These are phyloP conservation scores for Boletus rubescentipes DNA, from an alignment of 768 basidiomycete species.

Conservation along the genomic window DNA sequence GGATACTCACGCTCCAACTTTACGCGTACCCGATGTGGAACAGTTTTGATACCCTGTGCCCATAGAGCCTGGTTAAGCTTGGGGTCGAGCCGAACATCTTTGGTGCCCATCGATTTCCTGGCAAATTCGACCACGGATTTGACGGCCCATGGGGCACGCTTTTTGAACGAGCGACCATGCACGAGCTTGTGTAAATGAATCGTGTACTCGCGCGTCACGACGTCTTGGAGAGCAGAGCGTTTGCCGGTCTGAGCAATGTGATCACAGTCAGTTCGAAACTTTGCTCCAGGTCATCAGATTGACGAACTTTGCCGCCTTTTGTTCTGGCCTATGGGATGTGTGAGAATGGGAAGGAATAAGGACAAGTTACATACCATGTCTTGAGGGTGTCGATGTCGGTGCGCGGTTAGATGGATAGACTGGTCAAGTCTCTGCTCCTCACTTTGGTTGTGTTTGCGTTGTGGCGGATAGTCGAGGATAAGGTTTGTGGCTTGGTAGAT, in stretches of 20 bases:
- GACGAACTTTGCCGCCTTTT: conserved; percentile 31
- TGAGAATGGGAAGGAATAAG: conserved; percentile 13
- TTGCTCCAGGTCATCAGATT: conserved; percentile 23
- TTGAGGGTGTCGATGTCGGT: conserved; percentile 63
- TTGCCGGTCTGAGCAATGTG: conserved; percentile 59
- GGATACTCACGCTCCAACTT: conserved; percentile 82
- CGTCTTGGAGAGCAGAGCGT: conserved; percentile 97
- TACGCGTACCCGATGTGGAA: conserved; percentile 89
- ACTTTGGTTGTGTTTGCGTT: conserved; percentile 38
- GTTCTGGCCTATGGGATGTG: conserved; percentile 39
- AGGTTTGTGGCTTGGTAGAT: conserved; percentile 59
- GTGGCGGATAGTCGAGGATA: conserved; percentile 37
- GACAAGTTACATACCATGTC: conserved; percentile 55
- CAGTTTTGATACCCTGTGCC: conserved; percentile 90
- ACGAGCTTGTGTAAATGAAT: conserved; percentile 96
- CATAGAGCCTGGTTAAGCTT: conserved; percentile 96
- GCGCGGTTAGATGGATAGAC: conserved; percentile 37
- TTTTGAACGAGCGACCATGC: conserved; percentile 93
- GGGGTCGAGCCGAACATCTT: conserved; percentile 92
- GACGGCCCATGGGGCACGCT: conserved; percentile 94
- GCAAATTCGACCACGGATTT: conserved; percentile 94
- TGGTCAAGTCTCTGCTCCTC: not conserved
- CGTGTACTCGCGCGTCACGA: conserved; percentile 98
- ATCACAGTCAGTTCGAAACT: conserved; percentile 1
- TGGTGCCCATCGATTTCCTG: conserved; percentile 92